Percentiles rank a stretch among this genome's conserved stretches.
Evolutionary conservation across 768 basidiomycete species (phyloP).

Genomic region (Roridomyces roridus): DNA sequence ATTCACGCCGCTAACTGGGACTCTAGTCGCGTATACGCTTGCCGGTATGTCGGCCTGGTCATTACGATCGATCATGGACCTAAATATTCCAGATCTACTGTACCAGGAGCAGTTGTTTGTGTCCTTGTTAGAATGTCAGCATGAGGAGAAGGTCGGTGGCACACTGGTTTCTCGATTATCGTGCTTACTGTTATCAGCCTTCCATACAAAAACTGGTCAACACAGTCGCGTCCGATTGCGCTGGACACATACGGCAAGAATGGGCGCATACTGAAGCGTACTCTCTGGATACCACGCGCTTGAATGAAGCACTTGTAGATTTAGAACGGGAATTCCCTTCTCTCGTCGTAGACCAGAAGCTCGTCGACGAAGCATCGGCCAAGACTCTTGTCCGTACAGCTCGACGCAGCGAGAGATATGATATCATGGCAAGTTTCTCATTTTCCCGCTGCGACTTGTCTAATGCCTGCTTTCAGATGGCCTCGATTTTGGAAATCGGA

Average conservation of each 20-base stretch:
- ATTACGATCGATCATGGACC: constrained; percentile 5
- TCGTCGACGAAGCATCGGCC: constrained; percentile 50
- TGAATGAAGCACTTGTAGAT: constrained; percentile 53
- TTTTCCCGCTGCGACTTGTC: constrained; percentile 4
- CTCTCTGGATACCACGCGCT: constrained; percentile 49
- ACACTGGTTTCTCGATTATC: not conserved
- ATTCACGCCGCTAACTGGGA: constrained; percentile 17
- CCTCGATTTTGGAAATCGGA: constrained; percentile 66
- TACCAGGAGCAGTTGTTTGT: constrained; percentile 64
- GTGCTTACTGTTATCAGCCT: constrained; percentile 53
- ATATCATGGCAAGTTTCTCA: constrained; percentile 43
- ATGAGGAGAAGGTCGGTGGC: constrained; percentile 77
- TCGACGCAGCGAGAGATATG: constrained; percentile 54
- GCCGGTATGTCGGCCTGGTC: constrained; percentile 51
- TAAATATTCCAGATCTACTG: constrained; percentile 51
- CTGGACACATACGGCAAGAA: constrained; percentile 68
- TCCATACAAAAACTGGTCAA: constrained; percentile 77
- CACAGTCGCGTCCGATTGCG: constrained; percentile 66
- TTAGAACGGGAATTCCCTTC: constrained; percentile 58
- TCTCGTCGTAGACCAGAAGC: constrained; percentile 43
- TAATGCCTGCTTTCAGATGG: constrained; percentile 49
- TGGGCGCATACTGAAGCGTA: constrained; percentile 68
- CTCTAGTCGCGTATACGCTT: constrained; percentile 69
- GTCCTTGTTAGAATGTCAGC: constrained; percentile 75
- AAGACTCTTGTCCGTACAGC: constrained; percentile 49